Percentiles rank a stretch among this genome's conserved stretches.
These are phyloP conservation scores for Papiliotrema laurentii DNA, from an alignment of 1,284 basidiomycete species.

Conservation along the genomic window DNA sequence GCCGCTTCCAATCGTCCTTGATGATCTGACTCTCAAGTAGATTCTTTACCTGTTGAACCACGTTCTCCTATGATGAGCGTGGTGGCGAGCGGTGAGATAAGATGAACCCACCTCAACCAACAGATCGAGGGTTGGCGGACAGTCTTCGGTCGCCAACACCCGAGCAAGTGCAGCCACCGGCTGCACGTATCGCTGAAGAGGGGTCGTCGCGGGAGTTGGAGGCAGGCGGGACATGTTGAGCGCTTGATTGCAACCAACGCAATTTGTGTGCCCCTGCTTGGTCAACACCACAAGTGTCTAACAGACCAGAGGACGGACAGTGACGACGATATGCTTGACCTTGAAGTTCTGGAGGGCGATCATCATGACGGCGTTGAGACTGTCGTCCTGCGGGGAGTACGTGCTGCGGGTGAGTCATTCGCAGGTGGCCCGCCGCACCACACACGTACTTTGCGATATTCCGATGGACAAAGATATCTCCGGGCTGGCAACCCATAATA, in stretches of 20 bases:
- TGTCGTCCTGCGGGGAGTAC: conserved; percentile 42
- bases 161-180: conserved; percentile 37
- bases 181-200: conserved; percentile 40
- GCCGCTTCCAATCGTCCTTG: conserved; percentile 37
- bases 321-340: conserved; percentile 45
- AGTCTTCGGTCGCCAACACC: conserved; percentile 29
- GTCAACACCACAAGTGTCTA: neutral
- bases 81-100: neutral
- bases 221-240: conserved; percentile 39
- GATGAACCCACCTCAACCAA: conserved; percentile 27
- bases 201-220: conserved; percentile 26
- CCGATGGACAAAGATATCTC: conserved; percentile 45
- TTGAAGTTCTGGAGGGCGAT: conserved; percentile 46
- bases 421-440: neutral
- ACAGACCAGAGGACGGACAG: conserved; percentile 28
- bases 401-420: conserved; percentile 19
- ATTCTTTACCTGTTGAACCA: conserved; percentile 41
- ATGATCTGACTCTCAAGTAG: conserved; percentile 36
- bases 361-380: conserved; percentile 41
- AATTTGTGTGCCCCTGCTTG: conserved; percentile 44
- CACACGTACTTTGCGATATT: conserved; percentile 42
- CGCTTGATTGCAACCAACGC: conserved; percentile 44
- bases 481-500: conserved; percentile 41
- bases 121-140: conserved; percentile 38
- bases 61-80: conserved; percentile 28